Percentiles rank a stretch among this genome's conserved stretches.
Conservation (phyloP, 805 yeast species). For the Pichia rugopelliculosa region DNA sequence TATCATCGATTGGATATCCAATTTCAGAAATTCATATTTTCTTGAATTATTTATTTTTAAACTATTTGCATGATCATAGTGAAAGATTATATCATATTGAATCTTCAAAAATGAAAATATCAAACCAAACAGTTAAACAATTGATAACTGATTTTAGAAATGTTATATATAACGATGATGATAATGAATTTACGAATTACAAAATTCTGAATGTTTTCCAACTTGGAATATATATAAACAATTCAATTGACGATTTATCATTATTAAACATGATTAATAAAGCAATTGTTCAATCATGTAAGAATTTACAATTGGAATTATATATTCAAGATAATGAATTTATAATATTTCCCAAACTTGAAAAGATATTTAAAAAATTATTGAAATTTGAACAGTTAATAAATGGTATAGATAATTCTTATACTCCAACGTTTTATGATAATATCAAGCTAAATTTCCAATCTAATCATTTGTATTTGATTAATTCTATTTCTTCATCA, state of each 20-base stretch:
- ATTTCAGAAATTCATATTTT: neutral
- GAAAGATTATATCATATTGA: constrained; percentile 1
- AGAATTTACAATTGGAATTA: neutral
- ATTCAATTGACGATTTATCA: neutral
- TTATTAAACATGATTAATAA: neutral
- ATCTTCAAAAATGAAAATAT: neutral
- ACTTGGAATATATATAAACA: neutral
- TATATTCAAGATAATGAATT: neutral
- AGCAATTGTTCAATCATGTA: neutral
- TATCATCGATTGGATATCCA: neutral
- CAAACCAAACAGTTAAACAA: neutral
- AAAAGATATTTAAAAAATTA: neutral
- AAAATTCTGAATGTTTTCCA: neutral
- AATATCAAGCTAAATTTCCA: too few species aligned
- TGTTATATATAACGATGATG: neutral
- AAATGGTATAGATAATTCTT: neutral
- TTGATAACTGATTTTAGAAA: neutral
- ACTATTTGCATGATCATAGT: neutral
- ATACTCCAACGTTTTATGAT: neutral
- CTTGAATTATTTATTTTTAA: neutral
- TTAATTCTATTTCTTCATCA: neutral
- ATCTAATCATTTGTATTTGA: too few species aligned
- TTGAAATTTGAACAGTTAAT: neutral
- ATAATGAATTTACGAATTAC: neutral
- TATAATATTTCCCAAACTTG: neutral